These are phyloP conservation scores for Colletotrichum noveboracense DNA, from an alignment of 2,329 filamentous ascomycete species.

Conservation along the genomic window DNA sequence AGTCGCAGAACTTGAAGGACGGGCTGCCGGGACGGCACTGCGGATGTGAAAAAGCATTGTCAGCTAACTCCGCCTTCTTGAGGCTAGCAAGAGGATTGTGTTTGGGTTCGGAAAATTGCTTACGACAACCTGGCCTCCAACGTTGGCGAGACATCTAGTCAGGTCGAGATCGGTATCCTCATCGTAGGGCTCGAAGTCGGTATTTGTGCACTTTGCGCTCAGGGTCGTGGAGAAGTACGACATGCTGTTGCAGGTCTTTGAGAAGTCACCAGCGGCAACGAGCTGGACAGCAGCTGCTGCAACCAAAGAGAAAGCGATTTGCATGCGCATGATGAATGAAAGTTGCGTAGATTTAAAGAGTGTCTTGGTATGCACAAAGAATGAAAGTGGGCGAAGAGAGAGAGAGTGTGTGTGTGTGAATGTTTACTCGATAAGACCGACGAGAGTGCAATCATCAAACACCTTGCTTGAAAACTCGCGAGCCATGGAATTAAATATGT, in stretches of 20 bases:
- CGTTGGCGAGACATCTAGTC: not conserved
- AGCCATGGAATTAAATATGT: not conserved
- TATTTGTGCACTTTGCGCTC: not conserved
- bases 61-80: fast-evolving
- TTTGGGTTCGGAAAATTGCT: not conserved
- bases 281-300: not conserved
- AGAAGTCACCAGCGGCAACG: not conserved
- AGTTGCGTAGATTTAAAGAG: not conserved
- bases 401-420: too few species aligned
- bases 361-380: not conserved
- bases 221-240: not conserved
- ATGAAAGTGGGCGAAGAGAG: not conserved
- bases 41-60: not conserved
- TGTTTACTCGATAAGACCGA: not conserved
- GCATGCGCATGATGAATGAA: not conserved
- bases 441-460: not conserved
- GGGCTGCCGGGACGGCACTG: not conserved
- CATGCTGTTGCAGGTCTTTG: not conserved
- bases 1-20: not conserved
- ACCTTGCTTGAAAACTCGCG: fast-evolving
- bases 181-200: not conserved
- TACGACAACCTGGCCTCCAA: not conserved
- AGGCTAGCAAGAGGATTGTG: fast-evolving
- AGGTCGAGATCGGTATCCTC: not conserved
- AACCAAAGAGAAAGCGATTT: not conserved